Conservation (phyloP, 352 stramenopile genomes). For the Globisporangium paddicum region DNA sequence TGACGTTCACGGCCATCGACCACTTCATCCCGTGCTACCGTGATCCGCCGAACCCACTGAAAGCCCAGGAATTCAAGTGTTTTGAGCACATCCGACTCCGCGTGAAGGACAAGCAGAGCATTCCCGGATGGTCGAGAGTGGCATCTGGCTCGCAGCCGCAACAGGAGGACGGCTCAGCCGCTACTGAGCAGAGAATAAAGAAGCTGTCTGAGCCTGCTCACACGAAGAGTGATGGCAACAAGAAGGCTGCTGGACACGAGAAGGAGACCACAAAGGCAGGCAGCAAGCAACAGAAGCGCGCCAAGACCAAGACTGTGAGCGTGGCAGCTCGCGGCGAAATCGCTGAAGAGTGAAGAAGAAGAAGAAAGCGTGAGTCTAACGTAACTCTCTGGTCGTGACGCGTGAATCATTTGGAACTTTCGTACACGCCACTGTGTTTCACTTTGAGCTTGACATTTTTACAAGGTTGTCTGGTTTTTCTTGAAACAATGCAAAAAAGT, state of each 20-base stretch:
- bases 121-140: constrained; percentile 65
- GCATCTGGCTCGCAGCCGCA: not conserved
- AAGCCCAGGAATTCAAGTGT: constrained; percentile 63
- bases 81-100: constrained; percentile 65
- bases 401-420: too few species aligned
- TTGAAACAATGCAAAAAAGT: too few species aligned
- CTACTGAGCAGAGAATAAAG: constrained; percentile 1
- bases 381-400: too few species aligned
- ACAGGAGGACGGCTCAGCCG: not conserved
- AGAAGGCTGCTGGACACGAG: not conserved
- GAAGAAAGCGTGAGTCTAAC: not conserved
- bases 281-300: not conserved
- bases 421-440: too few species aligned
- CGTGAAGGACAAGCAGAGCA: constrained; percentile 76
- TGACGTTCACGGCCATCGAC: constrained; percentile 69
- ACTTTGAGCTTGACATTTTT: too few species aligned
- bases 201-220: not conserved
- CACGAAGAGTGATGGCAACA: not conserved
- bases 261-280: not conserved
- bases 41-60: constrained; percentile 67
- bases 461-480: too few species aligned
- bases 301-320: constrained; percentile 5
- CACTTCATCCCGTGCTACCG: constrained; percentile 87
- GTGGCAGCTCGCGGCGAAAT: not conserved
- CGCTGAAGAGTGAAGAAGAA: not conserved